Base-by-base conservation (phyloP, 805 yeast genomes). In the Candida boleticola region DNA sequence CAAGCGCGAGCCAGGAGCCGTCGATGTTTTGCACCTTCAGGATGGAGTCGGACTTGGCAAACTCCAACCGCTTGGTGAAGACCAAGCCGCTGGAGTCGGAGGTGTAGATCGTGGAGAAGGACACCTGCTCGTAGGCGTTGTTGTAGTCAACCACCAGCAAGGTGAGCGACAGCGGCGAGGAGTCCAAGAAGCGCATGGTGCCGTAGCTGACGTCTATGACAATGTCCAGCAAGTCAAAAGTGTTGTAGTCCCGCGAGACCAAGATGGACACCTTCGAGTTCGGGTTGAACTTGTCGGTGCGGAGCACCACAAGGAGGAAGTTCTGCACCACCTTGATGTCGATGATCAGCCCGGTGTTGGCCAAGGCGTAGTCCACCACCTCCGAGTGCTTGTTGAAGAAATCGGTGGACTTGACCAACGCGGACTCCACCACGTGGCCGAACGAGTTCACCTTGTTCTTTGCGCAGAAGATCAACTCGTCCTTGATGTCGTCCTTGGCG, bases 41-140 rank as follows among this genome's bases (percentile, higher is more conserved):
- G 20, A 72, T 64, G 35, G 68, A 58, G 6, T 76, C 78, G 18
- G 67, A 68, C 33, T 63, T 55, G 10, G 74, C 64, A 29, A 68
- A 58, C 9, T 69, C 71, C 23, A 78, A 53, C n/a, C 75, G 59
- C 34, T 68, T 66, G 0, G 53, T 51, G 55, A 78, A 82, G 41
- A 63, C 68, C 25, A 77, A 57, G 1, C 89, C 88, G 10, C 77
- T 60, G 3, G 86, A 80, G 49, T 80, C 82, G 4, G 82, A 75
- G n/a, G 70, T 57, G 47, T 70, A 76, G 6, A 79, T 42, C 11
- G 72, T 68, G 1, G 74, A 58, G 5, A 49, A 42, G 2, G 53
- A 39, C 18, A 39, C 42, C n/a, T 40, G 20, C 21, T 44, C 41
- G 17, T 42, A 36, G 3, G 37, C 19, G 26, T 45, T 47, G 11